These are phyloP conservation scores for Penicillium taxi DNA, from an alignment of 495 filamentous ascomycete genomes.

Conservation along the genomic window DNA sequence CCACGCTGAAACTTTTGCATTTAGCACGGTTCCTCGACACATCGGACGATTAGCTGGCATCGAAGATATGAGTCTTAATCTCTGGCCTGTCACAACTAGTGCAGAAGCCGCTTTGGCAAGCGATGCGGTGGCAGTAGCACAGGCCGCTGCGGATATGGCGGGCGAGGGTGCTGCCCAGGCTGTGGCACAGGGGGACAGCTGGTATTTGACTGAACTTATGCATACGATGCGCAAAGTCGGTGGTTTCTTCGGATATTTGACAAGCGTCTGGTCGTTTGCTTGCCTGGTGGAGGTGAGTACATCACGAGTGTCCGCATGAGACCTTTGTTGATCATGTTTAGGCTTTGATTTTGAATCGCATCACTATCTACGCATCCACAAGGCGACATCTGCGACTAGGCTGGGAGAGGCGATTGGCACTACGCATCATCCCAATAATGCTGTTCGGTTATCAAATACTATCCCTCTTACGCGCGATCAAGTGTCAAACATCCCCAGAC, in stretches of 20 bases:
- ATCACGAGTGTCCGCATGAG: not conserved
- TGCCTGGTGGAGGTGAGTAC: conserved; percentile 65
- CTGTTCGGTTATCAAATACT: conserved; percentile 63
- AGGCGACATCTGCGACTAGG: conserved; percentile 63
- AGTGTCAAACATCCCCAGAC: conserved; percentile 81
- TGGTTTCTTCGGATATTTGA: conserved; percentile 83
- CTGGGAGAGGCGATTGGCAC: conserved; percentile 60
- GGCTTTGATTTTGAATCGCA: conserved; percentile 83
- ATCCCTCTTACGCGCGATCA: conserved; percentile 70
- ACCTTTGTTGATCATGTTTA: conserved; percentile 17
- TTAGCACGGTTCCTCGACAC: conserved; percentile 32
- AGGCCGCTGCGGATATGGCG: conserved; percentile 20
- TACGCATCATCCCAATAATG: conserved; percentile 70
- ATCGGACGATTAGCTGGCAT: conserved; percentile 26
- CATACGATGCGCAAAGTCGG: conserved; percentile 54
- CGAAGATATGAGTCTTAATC: conserved; percentile 14
- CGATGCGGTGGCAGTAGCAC: conserved; percentile 14
- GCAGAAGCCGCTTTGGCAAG: conserved; percentile 9
- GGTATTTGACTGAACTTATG: conserved; percentile 31
- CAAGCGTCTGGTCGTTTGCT: conserved; percentile 85
- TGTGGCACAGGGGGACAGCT: conserved; percentile 21
- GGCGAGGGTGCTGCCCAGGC: conserved; percentile 24
- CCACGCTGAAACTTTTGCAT: conserved; percentile 31
- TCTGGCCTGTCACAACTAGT: too few species aligned
- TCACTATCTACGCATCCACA: conserved; percentile 85